Evolutionary conservation across 2,329 filamentous ascomycete genomes (phyloP).

Genomic region (Cladophialophora exuberans): DNA sequence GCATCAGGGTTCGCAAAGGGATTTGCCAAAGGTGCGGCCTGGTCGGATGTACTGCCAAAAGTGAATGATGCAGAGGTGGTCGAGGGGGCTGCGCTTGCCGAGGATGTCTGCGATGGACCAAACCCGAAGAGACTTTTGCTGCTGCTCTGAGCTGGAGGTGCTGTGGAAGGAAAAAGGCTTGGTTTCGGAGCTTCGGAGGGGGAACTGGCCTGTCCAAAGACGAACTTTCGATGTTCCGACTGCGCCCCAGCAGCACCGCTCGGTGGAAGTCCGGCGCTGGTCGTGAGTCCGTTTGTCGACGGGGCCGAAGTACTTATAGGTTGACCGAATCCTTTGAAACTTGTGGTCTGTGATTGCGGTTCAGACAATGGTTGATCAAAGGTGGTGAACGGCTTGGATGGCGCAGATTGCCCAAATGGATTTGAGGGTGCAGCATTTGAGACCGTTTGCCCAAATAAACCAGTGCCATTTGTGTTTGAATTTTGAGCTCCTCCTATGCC

Average conservation of each 20-base stretch:
- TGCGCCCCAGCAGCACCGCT: neutral
- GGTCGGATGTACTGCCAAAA: constrained; percentile 20
- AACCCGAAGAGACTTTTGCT: constrained; percentile 13
- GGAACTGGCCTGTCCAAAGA: constrained; percentile 17
- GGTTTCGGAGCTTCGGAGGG: constrained; percentile 8
- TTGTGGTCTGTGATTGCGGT: constrained; percentile 16
- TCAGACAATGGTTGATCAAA: constrained; percentile 21
- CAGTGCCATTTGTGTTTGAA: constrained; percentile 14
- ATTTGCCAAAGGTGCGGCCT: constrained; percentile 5
- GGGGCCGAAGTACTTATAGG: constrained; percentile 8
- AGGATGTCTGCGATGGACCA: constrained; percentile 10
- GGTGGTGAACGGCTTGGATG: constrained; percentile 24
- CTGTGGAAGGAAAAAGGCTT: constrained; percentile 4
- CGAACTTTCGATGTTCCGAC: constrained; percentile 14
- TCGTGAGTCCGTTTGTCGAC: constrained; percentile 11
- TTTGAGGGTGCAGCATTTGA: constrained; percentile 16
- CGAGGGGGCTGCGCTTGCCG: neutral
- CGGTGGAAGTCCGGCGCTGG: constrained; percentile 16
- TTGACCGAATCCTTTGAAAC: constrained; percentile 20
- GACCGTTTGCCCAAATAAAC: constrained; percentile 16
- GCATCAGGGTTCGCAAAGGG: constrained; percentile 15
- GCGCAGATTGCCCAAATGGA: constrained; percentile 24
- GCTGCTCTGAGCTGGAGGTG: neutral
- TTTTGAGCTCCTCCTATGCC: constrained; percentile 17
- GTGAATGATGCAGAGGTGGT: constrained; percentile 1